Evolutionary conservation across 2,329 filamentous ascomycete genomes (phyloP), one percentile per base, ranked within the genome.

Genomic region (Fusarium nisikadoi): DNA sequence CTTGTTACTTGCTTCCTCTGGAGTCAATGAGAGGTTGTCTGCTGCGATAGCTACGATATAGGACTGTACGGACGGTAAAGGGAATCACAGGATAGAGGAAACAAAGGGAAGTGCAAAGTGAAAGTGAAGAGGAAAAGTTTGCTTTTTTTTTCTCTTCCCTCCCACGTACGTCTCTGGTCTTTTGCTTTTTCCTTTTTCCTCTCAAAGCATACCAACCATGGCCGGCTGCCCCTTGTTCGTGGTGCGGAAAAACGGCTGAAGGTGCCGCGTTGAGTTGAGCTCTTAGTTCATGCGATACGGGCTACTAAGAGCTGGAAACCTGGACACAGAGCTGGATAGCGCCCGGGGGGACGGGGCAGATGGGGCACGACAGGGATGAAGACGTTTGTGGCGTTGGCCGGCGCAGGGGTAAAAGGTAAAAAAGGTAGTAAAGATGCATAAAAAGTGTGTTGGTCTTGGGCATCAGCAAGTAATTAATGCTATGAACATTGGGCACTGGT

Each of bases 251-350:
- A 63, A 62, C 62, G 62, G 71, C 43, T 62, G 62, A 60, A 71
- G 68, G 63, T 68, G 68, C 71, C 69, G 71, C 70, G 56, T 62
- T 43, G 63, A 75, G 58, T 62, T 69, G 68, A 64, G 63, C 55
- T 74, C 41, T 57, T 57, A 45, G 58, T 61, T 36, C 16, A 23
- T 43, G 38, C 49, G 49, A 56, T 56, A 61, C 50, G 58, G 58
- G 58, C 39, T 57, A 35, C 50, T 61, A 60, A 25, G 38, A 56
- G 55, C 49, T 60, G 25, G 59, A 57, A 61, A 43, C 63, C 63
- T 62, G 64, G 61, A 41, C 46, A 31, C 16, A 29, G 17, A 58
- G 60, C 39, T 66, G 38, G 61, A 57, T 52, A 66, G 53, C 41
- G 53, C 54, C 57, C 39, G 54, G 41, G 54, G 53, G 53, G 8